Percentiles rank a stretch among this genome's conserved stretches.
phyloP scores from a whole-genome alignment of 805 yeast genomes.

The Tetrapisispora phaffii region DNA sequence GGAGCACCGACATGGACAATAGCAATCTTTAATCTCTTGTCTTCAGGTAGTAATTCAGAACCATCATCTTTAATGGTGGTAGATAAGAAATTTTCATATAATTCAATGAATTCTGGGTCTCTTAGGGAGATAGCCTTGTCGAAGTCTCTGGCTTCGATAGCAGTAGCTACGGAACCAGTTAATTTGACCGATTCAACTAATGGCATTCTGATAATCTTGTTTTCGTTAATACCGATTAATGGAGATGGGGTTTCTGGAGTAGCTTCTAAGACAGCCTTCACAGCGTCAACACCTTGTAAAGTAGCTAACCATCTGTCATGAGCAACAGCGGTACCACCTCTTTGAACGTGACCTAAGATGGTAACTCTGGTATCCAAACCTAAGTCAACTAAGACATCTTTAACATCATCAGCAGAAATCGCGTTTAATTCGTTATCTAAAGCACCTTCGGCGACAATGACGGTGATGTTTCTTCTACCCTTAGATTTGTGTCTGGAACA shows the following conservation, averaged over 20 bases:
- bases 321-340: constrained; percentile 98
- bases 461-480: constrained; percentile 91
- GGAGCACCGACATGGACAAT: constrained; percentile 94
- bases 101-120: constrained; percentile 80
- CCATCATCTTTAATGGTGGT: constrained; percentile 62
- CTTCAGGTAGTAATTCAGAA: constrained; percentile 47
- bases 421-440: constrained; percentile 72
- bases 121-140: constrained; percentile 79
- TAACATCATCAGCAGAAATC: constrained; percentile 71
- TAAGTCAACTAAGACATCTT: constrained; percentile 68
- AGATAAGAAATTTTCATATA: constrained; percentile 60
- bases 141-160: constrained; percentile 71
- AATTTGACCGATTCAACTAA: constrained; percentile 81
- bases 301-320: constrained; percentile 87
- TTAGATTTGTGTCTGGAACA: constrained; percentile 69
- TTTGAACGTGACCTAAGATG: constrained; percentile 92
- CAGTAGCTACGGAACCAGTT: constrained; percentile 84
- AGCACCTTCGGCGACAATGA: constrained; percentile 98
- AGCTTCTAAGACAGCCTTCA: constrained; percentile 77
- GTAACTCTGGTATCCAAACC: constrained; percentile 94
- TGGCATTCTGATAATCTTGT: constrained; percentile 75
- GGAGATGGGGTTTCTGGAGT: constrained; percentile 93
- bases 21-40: constrained; percentile 62
- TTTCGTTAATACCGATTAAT: constrained; percentile 81
- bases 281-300: constrained; percentile 95